Evolutionary conservation across 2,329 filamentous ascomycete species (phyloP).

Genomic region (Talaromyces sp.): DNA sequence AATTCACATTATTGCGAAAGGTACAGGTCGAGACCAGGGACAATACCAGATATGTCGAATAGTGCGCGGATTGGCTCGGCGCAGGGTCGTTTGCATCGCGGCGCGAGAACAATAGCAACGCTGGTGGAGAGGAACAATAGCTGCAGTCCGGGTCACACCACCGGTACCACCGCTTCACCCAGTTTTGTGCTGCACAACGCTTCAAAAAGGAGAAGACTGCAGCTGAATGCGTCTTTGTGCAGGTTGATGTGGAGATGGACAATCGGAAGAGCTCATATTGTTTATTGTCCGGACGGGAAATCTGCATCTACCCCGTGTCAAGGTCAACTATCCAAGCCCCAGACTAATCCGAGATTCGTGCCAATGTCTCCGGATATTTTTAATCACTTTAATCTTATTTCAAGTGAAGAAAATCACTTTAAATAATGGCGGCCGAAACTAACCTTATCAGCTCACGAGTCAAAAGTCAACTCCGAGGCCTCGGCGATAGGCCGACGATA

Average conservation of each 20-base stretch:
- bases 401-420: background rate
- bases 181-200: background rate
- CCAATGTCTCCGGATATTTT: no score
- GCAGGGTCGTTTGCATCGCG: background rate
- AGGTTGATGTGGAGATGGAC: background rate
- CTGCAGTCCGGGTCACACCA: background rate
- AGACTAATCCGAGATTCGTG: background rate
- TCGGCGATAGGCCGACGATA: background rate
- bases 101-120: background rate
- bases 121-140: background rate
- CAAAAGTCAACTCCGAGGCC: background rate
- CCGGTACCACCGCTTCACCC: background rate
- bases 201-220: background rate
- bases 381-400: no score
- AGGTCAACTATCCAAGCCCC: no score
- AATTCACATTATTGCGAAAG: background rate
- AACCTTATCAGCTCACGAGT: background rate
- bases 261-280: background rate
- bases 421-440: background rate
- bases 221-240: background rate
- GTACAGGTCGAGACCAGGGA: background rate
- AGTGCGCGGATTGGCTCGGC: background rate
- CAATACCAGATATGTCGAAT: background rate
- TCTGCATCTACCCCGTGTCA: no score
- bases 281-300: background rate